These are phyloP conservation scores for Neostapfia colusana DNA, from an alignment of 176 grass and related monocot genomes.

Conservation along the genomic window DNA sequence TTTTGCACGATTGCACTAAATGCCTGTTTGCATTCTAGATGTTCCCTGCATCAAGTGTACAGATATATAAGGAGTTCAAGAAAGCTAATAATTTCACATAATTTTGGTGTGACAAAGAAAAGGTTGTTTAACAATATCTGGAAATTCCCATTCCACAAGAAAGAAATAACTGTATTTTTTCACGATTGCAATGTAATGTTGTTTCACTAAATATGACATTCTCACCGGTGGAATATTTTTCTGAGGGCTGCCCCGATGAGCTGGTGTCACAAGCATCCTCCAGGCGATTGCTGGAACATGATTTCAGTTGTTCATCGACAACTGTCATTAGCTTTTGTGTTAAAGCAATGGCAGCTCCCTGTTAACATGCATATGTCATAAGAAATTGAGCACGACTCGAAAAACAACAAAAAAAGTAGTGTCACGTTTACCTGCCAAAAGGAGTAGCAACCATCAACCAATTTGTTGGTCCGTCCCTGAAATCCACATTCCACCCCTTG, in stretches of 20 bases:
- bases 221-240: conserved; percentile 32
- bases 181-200: background rate
- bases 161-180: conserved; percentile 29
- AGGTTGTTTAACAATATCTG: background rate
- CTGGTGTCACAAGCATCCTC: conserved; percentile 19
- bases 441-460: conserved; percentile 98
- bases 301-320: conserved; percentile 46
- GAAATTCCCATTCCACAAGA: conserved; percentile 15
- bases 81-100: background rate
- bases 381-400: background rate
- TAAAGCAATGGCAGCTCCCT: conserved; percentile 84
- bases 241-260: conserved; percentile 34
- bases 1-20: too few relatives aligned
- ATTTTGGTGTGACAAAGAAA: background rate
- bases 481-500: conserved; percentile 97
- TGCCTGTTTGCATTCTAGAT: too few relatives aligned
- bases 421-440: conserved; percentile 89
- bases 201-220: background rate
- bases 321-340: conserved; percentile 65
- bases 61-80: conserved; percentile 3
- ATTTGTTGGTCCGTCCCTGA: conserved; percentile 92
- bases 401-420: conserved; percentile 35
- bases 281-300: conserved; percentile 35
- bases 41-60: background rate
- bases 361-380: conserved; percentile 28